Percentiles rank a stretch among this genome's conserved stretches.
phyloP scores from a whole-genome alignment of 2,329 filamentous ascomycete species.

The Dryadomyces quercus-mongolicae region DNA sequence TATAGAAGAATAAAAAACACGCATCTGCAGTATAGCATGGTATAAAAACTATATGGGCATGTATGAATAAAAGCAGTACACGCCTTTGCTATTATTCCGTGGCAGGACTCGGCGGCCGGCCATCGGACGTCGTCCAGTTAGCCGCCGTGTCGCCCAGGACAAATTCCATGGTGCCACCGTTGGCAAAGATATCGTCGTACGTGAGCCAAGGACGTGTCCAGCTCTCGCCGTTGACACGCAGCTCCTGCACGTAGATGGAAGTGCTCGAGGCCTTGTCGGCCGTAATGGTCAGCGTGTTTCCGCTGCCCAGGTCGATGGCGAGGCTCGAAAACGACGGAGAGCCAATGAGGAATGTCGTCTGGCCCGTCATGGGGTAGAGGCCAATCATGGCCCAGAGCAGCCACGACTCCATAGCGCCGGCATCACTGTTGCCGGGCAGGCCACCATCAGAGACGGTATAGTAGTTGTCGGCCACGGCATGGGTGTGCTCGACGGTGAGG shows the following conservation, averaged over 20 bases:
- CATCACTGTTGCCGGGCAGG: slow-evolving; percentile 59
- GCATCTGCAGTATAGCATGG: too few species aligned
- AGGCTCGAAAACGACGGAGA: slow-evolving; percentile 51
- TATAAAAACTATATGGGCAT: neutral
- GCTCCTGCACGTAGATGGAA: slow-evolving; percentile 50
- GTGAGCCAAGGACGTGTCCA: slow-evolving; percentile 56
- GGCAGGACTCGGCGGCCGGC: slow-evolving; percentile 33
- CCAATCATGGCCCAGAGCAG: slow-evolving; percentile 58
- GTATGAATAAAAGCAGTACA: too few species aligned
- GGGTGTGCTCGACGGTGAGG: slow-evolving; percentile 44
- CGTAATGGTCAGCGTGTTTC: slow-evolving; percentile 42
- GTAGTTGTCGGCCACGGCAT: slow-evolving; percentile 45
- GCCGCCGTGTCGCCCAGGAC: slow-evolving; percentile 40
- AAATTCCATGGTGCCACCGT: slow-evolving; percentile 52
- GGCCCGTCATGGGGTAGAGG: slow-evolving; percentile 54
- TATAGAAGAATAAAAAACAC: neutral
- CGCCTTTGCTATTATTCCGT: neutral
- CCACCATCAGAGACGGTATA: slow-evolving; percentile 43
- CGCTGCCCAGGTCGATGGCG: slow-evolving; percentile 43
- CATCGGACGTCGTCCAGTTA: slow-evolving; percentile 43
- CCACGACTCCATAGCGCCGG: slow-evolving; percentile 62
- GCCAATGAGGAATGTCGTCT: slow-evolving; percentile 54
- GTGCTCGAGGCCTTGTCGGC: slow-evolving; percentile 13
- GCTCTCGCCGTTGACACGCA: slow-evolving; percentile 49
- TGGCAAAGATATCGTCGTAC: slow-evolving; percentile 53